These are phyloP conservation scores for Aspergillus uvarum DNA, from an alignment of 2,329 filamentous ascomycete species.

Conservation along the genomic window DNA sequence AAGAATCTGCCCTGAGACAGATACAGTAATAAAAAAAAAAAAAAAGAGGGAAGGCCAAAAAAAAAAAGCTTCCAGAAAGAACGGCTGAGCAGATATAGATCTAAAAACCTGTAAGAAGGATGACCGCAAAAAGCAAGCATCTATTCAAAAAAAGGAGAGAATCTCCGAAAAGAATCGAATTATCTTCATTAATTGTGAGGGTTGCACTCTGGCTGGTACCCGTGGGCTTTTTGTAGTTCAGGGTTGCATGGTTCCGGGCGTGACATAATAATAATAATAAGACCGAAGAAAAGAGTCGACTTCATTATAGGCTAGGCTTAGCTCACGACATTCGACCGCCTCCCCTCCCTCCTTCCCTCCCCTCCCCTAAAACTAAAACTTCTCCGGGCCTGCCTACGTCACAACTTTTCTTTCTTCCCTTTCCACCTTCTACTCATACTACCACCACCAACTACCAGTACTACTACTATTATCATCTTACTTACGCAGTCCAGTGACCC, in stretches of 20 bases:
- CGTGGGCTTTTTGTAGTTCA: conserved; percentile 25
- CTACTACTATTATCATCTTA: background rate
- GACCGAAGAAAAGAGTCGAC: conserved; percentile 9
- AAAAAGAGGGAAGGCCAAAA: conserved; percentile 2
- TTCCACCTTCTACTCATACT: conserved; percentile 1
- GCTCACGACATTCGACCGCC: conserved; percentile 26
- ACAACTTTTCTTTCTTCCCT: conserved; percentile 29
- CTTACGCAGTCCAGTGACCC: conserved; percentile 6
- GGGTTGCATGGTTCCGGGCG: conserved; percentile 22
- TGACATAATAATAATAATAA: conserved; percentile 16
- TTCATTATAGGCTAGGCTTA: conserved; percentile 13
- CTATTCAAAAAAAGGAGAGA: background rate
- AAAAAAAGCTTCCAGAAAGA: background rate
- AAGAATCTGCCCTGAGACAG: background rate
- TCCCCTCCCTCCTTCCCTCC: conserved; percentile 27
- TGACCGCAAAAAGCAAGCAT: background rate
- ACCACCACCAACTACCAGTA: background rate
- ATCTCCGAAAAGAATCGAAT: conserved; percentile 3
- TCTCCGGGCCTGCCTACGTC: conserved; percentile 39
- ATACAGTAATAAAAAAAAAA: background rate
- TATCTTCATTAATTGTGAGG: background rate
- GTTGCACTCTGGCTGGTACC: conserved; percentile 18
- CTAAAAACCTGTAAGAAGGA: background rate
- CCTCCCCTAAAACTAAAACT: conserved; percentile 27
- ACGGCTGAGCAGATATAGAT: background rate